phyloP scores from a whole-genome alignment of 2,329 filamentous ascomycete genomes.

The Pseudocercospora eumusae region DNA sequence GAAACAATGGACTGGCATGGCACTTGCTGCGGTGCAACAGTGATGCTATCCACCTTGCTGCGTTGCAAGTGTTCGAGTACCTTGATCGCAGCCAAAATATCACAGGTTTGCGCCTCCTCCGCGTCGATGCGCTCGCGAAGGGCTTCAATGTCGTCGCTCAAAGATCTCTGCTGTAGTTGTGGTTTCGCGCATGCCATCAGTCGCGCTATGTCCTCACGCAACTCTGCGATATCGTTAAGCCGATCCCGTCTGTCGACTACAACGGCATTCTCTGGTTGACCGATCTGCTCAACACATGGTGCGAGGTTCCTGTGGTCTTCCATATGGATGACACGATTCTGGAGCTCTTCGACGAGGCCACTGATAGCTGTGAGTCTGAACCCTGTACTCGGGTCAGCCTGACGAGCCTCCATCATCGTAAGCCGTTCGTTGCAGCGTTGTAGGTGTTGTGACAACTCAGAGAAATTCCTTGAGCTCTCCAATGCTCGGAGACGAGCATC shows the following conservation, averaged over 20 bases:
- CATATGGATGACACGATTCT: neutral
- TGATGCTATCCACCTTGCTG: neutral
- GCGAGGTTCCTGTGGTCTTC: neutral
- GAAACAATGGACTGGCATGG: neutral
- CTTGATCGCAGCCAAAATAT: neutral
- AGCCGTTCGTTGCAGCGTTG: neutral
- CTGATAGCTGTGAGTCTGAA: neutral
- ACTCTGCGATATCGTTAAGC: neutral
- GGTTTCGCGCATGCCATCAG: neutral
- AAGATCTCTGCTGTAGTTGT: neutral
- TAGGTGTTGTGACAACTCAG: neutral
- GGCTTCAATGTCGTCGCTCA: neutral
- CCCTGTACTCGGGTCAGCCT: neutral
- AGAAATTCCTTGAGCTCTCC: neutral
- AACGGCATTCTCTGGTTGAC: neutral
- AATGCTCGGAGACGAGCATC: neutral
- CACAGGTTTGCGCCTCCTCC: neutral
- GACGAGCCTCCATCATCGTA: neutral
- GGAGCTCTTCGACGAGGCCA: neutral
- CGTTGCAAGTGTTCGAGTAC: neutral
- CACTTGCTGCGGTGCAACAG: neutral
- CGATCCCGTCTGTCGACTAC: neutral
- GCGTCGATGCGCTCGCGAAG: neutral
- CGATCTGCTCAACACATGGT: neutral
- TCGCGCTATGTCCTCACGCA: neutral